Percentiles rank a stretch among this genome's conserved stretches.
These are phyloP conservation scores for Aspergillus sp. DNA, from an alignment of 2,329 filamentous ascomycete species.

Conservation along the genomic window DNA sequence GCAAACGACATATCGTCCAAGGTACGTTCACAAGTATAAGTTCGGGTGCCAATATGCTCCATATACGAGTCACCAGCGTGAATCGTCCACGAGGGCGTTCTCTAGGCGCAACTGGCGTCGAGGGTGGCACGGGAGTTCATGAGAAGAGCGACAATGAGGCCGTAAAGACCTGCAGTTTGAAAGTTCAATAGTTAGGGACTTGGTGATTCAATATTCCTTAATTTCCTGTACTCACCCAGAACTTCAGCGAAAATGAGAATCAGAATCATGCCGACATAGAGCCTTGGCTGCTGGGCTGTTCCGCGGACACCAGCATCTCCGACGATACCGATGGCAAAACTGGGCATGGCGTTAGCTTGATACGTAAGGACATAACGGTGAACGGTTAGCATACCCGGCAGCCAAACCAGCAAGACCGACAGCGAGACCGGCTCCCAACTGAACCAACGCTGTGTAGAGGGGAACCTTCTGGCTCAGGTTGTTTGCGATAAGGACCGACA, in stretches of 20 bases:
- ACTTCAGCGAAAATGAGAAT: constrained; percentile 99
- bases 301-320: constrained; percentile 57
- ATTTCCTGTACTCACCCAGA: constrained; percentile 67
- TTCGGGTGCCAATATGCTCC: constrained; percentile 4
- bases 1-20: constrained; percentile 4
- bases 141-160: constrained; percentile 95
- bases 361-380: too few species aligned
- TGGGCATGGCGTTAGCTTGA: constrained; percentile 17
- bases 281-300: constrained; percentile 54
- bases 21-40: constrained; percentile 2
- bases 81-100: constrained; percentile 12
- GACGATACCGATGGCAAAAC: constrained; percentile 84
- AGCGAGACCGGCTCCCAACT: constrained; percentile 78
- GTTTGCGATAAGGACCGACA: constrained; percentile 83
- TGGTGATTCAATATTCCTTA: neutral
- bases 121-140: constrained; percentile 92
- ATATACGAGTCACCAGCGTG: constrained; percentile 12
- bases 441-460: constrained; percentile 80
- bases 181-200: neutral
- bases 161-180: constrained; percentile 79
- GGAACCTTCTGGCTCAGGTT: constrained; percentile 70
- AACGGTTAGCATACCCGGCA: constrained; percentile 54
- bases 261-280: constrained; percentile 97
- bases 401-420: constrained; percentile 82
- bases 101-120: constrained; percentile 56